These are phyloP conservation scores for Terfezia claveryi DNA, from an alignment of 495 filamentous ascomycete genomes.

Conservation along the genomic window DNA sequence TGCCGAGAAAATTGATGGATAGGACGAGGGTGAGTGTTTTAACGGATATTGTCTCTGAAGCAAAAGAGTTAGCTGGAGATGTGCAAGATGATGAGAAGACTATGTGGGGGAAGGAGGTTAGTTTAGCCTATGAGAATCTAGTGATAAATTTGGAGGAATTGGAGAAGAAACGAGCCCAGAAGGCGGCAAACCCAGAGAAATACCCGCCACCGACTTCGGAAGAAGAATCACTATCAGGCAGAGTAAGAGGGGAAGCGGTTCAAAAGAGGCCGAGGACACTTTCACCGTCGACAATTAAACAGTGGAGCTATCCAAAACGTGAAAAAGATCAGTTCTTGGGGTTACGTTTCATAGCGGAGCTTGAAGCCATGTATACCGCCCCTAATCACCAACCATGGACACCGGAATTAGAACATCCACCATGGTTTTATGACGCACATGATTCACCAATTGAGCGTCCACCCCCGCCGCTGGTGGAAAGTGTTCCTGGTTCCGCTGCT, in stretches of 20 bases:
- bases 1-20: slow-evolving; percentile 31
- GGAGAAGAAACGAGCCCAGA: slow-evolving; percentile 18
- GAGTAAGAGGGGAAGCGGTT: background rate
- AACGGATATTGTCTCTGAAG: slow-evolving; percentile 32
- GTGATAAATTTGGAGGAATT: background rate
- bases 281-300: background rate
- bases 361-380: background rate
- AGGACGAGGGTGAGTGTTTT: slow-evolving; percentile 33
- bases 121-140: slow-evolving; percentile 7
- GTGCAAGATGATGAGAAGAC: background rate
- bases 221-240: background rate
- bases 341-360: background rate
- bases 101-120: slow-evolving; percentile 15
- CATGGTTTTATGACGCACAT: background rate
- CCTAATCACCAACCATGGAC: background rate
- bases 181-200: slow-evolving; percentile 1
- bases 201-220: background rate
- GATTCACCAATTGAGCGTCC: background rate
- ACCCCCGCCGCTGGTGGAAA: background rate
- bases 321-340: background rate
- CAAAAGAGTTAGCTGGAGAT: slow-evolving; percentile 27
- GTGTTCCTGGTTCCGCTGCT: background rate
- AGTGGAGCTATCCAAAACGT: background rate
- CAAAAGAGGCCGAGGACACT: too few relatives aligned
- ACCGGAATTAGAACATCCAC: background rate